Evolutionary conservation across 1,284 basidiomycete genomes (phyloP).

Genomic region (Tranzscheliella williamsii): DNA sequence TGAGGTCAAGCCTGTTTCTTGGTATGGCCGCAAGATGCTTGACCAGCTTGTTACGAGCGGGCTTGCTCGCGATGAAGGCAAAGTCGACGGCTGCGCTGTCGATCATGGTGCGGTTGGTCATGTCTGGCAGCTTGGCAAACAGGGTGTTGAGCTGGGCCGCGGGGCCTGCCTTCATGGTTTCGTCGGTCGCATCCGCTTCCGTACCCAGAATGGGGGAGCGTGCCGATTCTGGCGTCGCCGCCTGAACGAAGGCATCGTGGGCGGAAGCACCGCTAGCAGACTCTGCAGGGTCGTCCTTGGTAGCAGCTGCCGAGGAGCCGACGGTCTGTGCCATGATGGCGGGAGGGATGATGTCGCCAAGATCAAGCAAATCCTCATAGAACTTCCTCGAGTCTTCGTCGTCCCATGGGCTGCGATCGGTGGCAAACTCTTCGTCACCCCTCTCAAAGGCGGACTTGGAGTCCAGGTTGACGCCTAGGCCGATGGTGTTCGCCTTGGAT

Average conservation of each 20-base stretch:
- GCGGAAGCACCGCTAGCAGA: neutral
- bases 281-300: conserved; percentile 70
- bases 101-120: conserved; percentile 85
- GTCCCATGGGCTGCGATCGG: conserved; percentile 82
- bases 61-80: conserved; percentile 92
- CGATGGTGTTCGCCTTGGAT: conserved; percentile 64
- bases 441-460: conserved; percentile 61
- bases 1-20: conserved; percentile 83
- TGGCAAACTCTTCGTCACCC: conserved; percentile 48
- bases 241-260: neutral
- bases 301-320: conserved; percentile 19
- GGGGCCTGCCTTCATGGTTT: conserved; percentile 70
- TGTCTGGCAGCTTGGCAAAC: conserved; percentile 89
- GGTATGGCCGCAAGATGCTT: conserved; percentile 75
- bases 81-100: conserved; percentile 96
- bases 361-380: conserved; percentile 89
- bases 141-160: conserved; percentile 88
- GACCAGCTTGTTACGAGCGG: conserved; percentile 83
- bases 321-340: conserved; percentile 71
- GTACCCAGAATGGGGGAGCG: neutral
- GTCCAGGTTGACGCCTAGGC: conserved; percentile 64
- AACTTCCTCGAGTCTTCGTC: conserved; percentile 95
- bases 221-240: conserved; percentile 8
- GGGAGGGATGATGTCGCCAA: conserved; percentile 87
- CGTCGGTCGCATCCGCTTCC: conserved; percentile 19